Evolutionary conservation across 768 basidiomycete genomes (phyloP).

Genomic region (Tylopilus plumbeoviolaceoides): DNA sequence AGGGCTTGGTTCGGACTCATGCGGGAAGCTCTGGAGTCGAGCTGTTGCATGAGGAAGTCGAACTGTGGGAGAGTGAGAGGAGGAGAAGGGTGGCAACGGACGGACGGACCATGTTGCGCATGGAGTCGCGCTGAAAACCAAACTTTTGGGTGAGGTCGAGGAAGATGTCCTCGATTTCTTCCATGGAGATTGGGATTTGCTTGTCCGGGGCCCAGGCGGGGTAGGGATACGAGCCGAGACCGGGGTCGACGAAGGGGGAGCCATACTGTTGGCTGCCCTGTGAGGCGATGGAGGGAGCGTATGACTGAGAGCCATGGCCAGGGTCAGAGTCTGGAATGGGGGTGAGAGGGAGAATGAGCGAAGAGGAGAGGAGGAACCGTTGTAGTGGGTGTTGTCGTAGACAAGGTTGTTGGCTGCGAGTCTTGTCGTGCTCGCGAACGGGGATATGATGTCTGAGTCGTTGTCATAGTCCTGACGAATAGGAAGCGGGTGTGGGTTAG

Average conservation of each 20-base stretch:
- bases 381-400: conserved; percentile 26
- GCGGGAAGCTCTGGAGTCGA: conserved; percentile 96
- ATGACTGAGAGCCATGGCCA: conserved; percentile 38
- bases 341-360: neutral
- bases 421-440: conserved; percentile 56
- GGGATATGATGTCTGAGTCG: conserved; percentile 51
- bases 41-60: conserved; percentile 96
- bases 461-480: conserved; percentile 39
- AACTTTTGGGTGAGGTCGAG: conserved; percentile 98
- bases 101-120: conserved; percentile 82
- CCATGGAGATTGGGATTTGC: conserved; percentile 93
- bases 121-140: conserved; percentile 94
- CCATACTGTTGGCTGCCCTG: conserved; percentile 55
- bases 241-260: conserved; percentile 58
- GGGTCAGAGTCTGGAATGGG: conserved; percentile 26
- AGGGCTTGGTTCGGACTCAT: conserved; percentile 97
- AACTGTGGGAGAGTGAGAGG: conserved; percentile 49
- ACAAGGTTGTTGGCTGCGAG: conserved; percentile 42
- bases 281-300: conserved; percentile 57
- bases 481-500: conserved; percentile 33
- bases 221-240: conserved; percentile 64
- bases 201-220: conserved; percentile 94
- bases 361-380: conserved; percentile 10
- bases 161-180: conserved; percentile 98
- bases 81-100: neutral